phyloP scores from a whole-genome alignment of 225 moss, liverwort and hornwort species.

The Pseudisothecium myosuroides region DNA sequence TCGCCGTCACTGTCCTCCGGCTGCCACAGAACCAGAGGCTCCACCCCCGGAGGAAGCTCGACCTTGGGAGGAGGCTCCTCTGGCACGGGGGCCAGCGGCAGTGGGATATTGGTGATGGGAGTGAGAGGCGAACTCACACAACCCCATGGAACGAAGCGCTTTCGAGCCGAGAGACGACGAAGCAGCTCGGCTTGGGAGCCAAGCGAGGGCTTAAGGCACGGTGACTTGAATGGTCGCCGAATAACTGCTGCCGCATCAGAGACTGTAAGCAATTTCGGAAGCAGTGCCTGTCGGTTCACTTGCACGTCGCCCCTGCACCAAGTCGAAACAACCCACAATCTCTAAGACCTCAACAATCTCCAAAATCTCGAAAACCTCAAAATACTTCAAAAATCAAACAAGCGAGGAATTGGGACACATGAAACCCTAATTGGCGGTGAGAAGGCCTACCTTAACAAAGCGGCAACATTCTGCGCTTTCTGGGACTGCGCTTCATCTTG shows the following conservation, averaged over 20 bases:
- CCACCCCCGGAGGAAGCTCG: conserved; percentile 78
- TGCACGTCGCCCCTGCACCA: conserved; percentile 67
- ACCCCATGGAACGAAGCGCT: conserved; percentile 93
- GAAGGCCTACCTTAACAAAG: conserved; percentile 25
- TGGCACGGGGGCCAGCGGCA: conserved; percentile 27
- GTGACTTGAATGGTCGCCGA: conserved; percentile 85
- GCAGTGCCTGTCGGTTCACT: conserved; percentile 71
- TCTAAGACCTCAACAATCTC: not conserved
- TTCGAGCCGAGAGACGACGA: conserved; percentile 75
- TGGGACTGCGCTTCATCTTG: conserved; percentile 33
- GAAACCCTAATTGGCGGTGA: not conserved
- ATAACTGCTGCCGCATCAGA: conserved; percentile 82
- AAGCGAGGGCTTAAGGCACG: conserved; percentile 48
- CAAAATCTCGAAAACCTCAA: not conserved
- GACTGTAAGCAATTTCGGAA: conserved; percentile 75
- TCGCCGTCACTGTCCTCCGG: conserved; percentile 38
- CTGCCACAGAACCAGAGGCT: conserved; percentile 90
- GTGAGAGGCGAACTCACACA: conserved; percentile 47
- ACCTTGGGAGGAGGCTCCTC: conserved; percentile 40
- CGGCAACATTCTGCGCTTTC: conserved; percentile 60
- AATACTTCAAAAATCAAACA: not conserved
- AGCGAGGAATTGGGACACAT: not conserved
- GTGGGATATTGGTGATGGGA: conserved; percentile 48
- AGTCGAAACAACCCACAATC: not conserved
- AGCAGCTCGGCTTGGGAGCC: conserved; percentile 57